Base-by-base conservation (phyloP, 1,284 basidiomycete species). In the Ceratobasidium sp. region DNA sequence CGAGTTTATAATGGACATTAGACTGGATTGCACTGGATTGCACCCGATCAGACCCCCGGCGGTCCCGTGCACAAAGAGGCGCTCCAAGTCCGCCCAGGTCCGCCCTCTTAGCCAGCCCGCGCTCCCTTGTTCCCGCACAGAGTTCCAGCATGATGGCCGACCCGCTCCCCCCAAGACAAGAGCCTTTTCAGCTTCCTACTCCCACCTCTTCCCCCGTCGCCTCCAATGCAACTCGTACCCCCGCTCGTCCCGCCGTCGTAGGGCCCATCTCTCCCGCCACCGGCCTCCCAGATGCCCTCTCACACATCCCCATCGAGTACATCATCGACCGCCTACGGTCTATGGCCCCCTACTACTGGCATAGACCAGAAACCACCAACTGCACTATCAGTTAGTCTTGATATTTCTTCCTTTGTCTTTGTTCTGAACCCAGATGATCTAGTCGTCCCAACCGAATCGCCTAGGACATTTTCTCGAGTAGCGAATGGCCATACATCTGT, bases 301-400 rank as follows among this genome's bases (percentile, higher is more conserved):
- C 86, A 75, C 87, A 86, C 79, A 89, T 92, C 56, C 90, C 91
- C 71, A 83, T 88, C 78, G 89, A 90, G 80, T 92, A 92, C 79
- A 90, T 92, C 79, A 82, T 91, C 79, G 87, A 89, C 79, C 88
- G 90, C 80, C 87, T 93, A 64, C 89, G 87, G 80, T 84, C 83
- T 79, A 84, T 93, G 76, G 91, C 91, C 19, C 83, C 88, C 41
- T 83, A 86, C 69, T 91, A 90, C 82, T 93, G 91, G 90, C 87
- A 90, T 79, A 89, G 88, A 78, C 86, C 87, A 76, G 89, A 92
- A 78, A 91, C 89, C 0, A 86, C 92, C 24, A 90, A 93, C 81
- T 92, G 90, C 82, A 90, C 92, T 57, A 86, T 93, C 77, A 86
- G 92, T 92, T 79, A 74, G 89, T 50, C 6, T 7, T 44, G 3